Conservation (phyloP, 306 rosid genomes). For the Prunus armeniaca region DNA sequence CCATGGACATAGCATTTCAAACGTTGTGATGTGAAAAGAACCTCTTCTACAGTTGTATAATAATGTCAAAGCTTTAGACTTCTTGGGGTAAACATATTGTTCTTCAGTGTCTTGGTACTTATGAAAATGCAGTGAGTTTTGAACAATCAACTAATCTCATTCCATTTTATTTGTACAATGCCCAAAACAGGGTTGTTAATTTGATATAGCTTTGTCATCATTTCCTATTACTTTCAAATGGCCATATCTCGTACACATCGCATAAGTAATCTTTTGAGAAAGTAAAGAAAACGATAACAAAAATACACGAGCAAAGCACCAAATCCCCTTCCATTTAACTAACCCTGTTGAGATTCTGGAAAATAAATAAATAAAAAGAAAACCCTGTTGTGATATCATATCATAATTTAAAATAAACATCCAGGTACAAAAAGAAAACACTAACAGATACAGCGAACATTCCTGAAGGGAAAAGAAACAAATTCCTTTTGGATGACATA, state of each 20-base stretch:
- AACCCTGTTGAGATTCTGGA: not conserved
- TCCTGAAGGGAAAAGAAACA: not conserved
- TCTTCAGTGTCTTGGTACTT: not conserved
- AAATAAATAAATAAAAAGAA: too few relatives aligned
- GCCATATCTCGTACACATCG: too few relatives aligned
- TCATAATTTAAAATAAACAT: not conserved
- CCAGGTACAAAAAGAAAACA: not conserved
- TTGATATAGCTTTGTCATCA: too few relatives aligned
- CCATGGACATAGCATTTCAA: conserved; percentile 1
- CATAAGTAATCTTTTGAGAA: not conserved
- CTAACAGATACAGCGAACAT: not conserved
- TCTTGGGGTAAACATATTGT: not conserved
- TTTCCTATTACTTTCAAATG: too few relatives aligned
- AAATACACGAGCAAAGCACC: not conserved
- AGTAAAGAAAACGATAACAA: not conserved
- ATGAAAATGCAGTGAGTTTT: too few relatives aligned
- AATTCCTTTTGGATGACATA: conserved; percentile 5
- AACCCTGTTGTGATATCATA: not conserved
- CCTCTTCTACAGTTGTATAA: not conserved
- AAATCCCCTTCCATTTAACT: not conserved
- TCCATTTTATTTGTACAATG: not conserved
- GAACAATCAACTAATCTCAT: too few relatives aligned
- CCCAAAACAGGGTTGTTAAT: too few relatives aligned
- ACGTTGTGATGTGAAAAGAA: not conserved
- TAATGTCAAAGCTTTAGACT: too few relatives aligned